Evolutionary conservation across 805 yeast species (phyloP), one percentile per base, ranked within the genome.

Genomic region (Candida golubevii): DNA sequence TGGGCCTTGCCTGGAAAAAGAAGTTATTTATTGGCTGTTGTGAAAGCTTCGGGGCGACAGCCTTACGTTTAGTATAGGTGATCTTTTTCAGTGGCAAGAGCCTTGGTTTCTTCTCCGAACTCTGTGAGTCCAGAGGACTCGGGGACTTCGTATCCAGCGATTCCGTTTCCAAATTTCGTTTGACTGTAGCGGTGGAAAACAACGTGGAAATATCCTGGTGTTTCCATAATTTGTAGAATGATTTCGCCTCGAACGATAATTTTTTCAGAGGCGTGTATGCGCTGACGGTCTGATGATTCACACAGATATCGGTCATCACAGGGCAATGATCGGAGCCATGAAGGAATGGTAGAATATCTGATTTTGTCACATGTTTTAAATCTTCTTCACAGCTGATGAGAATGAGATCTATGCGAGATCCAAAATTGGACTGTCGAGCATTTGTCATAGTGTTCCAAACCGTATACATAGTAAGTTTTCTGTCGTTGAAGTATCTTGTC

Each of bases 301-400:
- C 47, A 10, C 67, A 65, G 36, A 89, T 57, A 60, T 88, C 97
- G 1, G 88, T 74, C 57, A 62, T 88, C 0, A 88, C 79, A 0
- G 99, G 99, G 62, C 98, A 91, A 63, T 91, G 99, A 61, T 91
- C 99, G 0, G 97, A 88, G 0, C 99, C 99, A 60, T 77, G 67
- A 1, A 90, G 55, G 36, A 72, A 72, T 0, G 88, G 83, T 75
- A 85, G 75, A n/a, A 86, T 85, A 48, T 75, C 75, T 0, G 80
- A 74, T 36, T 71, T 62, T 3, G 57, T 48, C 1, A 75, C 58
- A 8, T 43, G 33, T 0, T 57, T 43, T 4, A 65, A 54, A 38
- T 84, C 48, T 0, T 51, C 53, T 8, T 63, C 49, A 11, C 54
- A 45, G 26, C 84, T 75, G 0, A 76, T 63, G 7, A 89, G 61